Percentiles rank a stretch among this genome's conserved stretches.
Conservation (phyloP, 306 rosid species). For the Clitoria ternatea region DNA sequence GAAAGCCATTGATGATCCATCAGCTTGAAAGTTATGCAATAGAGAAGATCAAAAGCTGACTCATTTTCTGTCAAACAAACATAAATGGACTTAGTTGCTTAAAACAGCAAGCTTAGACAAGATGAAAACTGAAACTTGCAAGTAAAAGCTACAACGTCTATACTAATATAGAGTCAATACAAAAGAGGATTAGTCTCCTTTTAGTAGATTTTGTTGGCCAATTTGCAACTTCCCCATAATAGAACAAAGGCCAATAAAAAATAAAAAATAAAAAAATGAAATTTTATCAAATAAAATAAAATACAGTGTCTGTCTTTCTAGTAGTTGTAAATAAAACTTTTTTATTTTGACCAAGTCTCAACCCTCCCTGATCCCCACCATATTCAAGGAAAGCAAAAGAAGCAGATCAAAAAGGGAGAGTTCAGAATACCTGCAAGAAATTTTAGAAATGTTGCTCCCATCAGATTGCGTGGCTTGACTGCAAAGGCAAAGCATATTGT, state of each 20-base stretch:
- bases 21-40: constrained; percentile 93
- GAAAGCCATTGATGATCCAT: constrained; percentile 99
- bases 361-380: background rate
- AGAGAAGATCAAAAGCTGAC: constrained; percentile 87
- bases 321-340: background rate
- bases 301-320: too few species aligned
- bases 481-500: constrained; percentile 36
- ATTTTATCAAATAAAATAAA: too few species aligned
- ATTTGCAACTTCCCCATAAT: too few species aligned
- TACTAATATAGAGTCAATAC: too few species aligned
- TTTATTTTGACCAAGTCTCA: background rate
- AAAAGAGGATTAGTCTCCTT: too few species aligned
- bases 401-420: background rate
- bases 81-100: constrained; percentile 4
- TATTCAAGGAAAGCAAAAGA: background rate
- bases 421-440: constrained; percentile 69
- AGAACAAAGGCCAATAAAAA: too few species aligned
- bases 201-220: too few species aligned
- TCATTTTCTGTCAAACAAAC: constrained; percentile 68
- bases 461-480: constrained; percentile 89
- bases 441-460: constrained; percentile 89
- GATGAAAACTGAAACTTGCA: background rate
- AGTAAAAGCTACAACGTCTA: background rate
- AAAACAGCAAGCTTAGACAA: constrained; percentile 7
- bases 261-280: too few species aligned